A percentile compares a stretch with the other conserved stretches of the same genome.
phyloP scores from a whole-genome alignment of 2,329 filamentous ascomycete genomes.

The Sporothrix protearum region DNA sequence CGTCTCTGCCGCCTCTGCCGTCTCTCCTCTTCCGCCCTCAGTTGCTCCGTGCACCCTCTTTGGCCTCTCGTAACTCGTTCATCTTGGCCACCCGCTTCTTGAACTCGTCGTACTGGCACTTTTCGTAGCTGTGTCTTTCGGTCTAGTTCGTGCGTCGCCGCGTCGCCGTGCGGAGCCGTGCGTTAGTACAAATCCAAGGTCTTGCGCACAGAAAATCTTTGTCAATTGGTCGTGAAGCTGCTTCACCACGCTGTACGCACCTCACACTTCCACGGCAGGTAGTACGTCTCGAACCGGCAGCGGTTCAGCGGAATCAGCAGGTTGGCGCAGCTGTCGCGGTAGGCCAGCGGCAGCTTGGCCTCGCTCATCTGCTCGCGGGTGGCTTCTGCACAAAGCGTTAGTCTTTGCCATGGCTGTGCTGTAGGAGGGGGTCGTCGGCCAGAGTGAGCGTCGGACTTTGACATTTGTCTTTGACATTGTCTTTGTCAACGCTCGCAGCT shows the following conservation, averaged over 20 bases:
- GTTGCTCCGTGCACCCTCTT: conserved; percentile 82
- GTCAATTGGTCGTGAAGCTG: too few species aligned
- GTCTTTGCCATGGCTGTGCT: not conserved
- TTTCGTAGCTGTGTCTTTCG: conserved; percentile 97
- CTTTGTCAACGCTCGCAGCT: not conserved
- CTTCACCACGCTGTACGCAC: conserved; percentile 50
- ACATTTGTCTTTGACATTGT: not conserved
- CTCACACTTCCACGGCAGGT: conserved; percentile 96
- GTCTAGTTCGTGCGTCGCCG: too few species aligned
- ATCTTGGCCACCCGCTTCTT: conserved; percentile 98
- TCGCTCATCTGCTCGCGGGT: conserved; percentile 92
- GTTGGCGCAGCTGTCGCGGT: conserved; percentile 93
- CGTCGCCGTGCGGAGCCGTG: too few species aligned
- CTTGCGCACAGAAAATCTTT: too few species aligned
- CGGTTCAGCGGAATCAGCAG: conserved; percentile 93
- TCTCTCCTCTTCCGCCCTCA: conserved; percentile 42
- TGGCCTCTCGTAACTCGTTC: conserved; percentile 87
- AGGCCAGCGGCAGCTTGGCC: conserved; percentile 79
- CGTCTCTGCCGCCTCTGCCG: not conserved
- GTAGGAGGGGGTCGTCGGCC: not conserved
- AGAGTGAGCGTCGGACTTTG: not conserved
- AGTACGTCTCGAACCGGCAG: conserved; percentile 88
- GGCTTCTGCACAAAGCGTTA: conserved; percentile 52
- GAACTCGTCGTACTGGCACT: conserved; percentile 99
- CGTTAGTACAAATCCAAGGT: not conserved